Conservation (phyloP, 305 asterid genomes). For the Fraxinus dipetala region DNA sequence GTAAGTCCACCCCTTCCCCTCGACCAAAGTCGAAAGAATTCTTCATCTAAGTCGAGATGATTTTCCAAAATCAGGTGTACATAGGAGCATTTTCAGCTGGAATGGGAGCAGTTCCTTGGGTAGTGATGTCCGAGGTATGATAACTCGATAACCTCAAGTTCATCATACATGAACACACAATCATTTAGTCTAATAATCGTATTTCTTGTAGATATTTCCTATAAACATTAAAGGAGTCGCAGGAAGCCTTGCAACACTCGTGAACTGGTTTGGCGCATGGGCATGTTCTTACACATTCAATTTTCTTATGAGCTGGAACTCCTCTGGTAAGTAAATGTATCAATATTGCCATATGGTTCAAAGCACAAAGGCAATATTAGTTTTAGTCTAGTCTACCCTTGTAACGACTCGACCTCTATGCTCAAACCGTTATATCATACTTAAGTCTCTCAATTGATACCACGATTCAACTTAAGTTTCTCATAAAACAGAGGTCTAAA, state of each 20-base stretch:
- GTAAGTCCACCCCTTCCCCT: slow-evolving; percentile 34
- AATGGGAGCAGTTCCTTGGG: slow-evolving; percentile 99
- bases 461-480: background rate
- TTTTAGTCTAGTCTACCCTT: background rate
- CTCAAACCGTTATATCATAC: background rate
- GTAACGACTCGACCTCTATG: background rate
- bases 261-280: background rate
- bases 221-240: slow-evolving; percentile 92
- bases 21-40: background rate
- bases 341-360: background rate
- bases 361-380: background rate
- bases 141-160: background rate
- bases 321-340: slow-evolving; percentile 50
- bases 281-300: background rate
- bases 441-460: background rate
- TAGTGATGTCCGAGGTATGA: slow-evolving; percentile 94
- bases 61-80: slow-evolving; percentile 54
- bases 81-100: slow-evolving; percentile 81
- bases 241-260: slow-evolving; percentile 83
- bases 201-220: slow-evolving; percentile 64
- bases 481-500: background rate
- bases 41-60: slow-evolving; percentile 1
- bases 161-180: background rate
- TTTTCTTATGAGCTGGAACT: slow-evolving; percentile 12
- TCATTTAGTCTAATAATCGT: slow-evolving; percentile 10